Conservation (phyloP, 495 filamentous ascomycete genomes). For the Neurospora tetrasperma region DNA sequence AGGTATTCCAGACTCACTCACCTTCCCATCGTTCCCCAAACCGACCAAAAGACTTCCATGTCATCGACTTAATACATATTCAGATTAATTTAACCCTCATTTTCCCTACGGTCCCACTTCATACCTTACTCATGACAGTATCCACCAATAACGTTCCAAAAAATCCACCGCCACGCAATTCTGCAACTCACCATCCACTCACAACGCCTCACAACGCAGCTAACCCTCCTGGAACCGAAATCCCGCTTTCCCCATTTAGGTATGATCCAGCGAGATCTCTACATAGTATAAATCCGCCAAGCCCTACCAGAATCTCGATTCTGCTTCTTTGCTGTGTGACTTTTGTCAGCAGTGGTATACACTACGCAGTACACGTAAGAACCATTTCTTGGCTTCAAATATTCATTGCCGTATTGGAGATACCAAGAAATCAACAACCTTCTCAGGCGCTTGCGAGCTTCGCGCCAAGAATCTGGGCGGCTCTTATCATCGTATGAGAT, state of each 20-base stretch:
- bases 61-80: not conserved
- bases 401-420: not conserved
- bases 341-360: not conserved
- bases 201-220: not conserved
- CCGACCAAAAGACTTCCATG: not conserved
- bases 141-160: not conserved
- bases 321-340: not conserved
- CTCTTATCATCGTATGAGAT: not conserved
- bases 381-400: not conserved
- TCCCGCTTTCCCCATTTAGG: not conserved
- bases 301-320: not conserved
- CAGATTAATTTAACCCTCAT: not conserved
- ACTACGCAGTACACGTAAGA: not conserved
- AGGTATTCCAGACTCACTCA: not conserved
- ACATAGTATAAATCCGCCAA: not conserved
- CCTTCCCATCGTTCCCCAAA: not conserved
- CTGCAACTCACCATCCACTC: not conserved
- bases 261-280: not conserved
- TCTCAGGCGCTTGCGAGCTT: not conserved
- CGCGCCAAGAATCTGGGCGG: not conserved
- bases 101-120: not conserved
- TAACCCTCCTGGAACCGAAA: not conserved
- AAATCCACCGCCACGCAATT: not conserved
- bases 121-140: not conserved
- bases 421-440: not conserved